Percentiles rank a stretch among this genome's conserved stretches.
These are phyloP conservation scores for Pseudoneurospora amorphoporcata DNA, from an alignment of 495 filamentous ascomycete species.

Conservation along the genomic window DNA sequence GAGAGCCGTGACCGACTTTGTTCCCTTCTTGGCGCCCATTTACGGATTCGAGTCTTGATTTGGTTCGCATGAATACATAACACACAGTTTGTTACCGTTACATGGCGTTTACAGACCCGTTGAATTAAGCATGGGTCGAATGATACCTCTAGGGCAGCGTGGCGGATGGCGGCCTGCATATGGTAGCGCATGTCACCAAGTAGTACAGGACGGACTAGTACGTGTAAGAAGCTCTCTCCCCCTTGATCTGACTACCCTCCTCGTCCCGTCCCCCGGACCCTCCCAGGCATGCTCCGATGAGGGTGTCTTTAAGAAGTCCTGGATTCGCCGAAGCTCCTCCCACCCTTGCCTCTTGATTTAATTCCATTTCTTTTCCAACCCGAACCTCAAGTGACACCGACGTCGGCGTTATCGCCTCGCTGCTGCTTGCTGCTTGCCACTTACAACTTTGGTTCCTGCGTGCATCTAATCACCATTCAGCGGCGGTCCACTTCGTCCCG, in stretches of 20 bases:
- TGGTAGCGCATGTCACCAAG: background rate
- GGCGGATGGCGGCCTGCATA: constrained; percentile 1
- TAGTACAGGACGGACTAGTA: background rate
- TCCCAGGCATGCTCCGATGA: constrained; percentile 2
- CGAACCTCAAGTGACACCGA: background rate
- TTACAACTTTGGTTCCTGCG: background rate
- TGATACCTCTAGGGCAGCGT: background rate
- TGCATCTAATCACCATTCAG: background rate
- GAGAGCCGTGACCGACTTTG: background rate
- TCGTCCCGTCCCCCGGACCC: background rate
- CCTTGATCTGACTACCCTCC: background rate
- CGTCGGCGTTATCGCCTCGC: background rate
- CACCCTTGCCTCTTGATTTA: background rate
- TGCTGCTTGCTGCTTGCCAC: background rate
- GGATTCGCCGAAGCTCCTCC: background rate
- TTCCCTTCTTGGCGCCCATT: background rate
- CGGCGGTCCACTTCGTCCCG: background rate
- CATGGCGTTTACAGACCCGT: background rate
- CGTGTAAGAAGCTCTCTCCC: background rate
- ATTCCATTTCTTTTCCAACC: background rate
- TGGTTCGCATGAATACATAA: background rate
- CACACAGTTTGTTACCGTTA: background rate
- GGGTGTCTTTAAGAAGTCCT: background rate
- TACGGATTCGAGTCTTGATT: background rate
- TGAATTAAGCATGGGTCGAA: background rate